phyloP scores from a whole-genome alignment of 805 yeast genomes.

The Ogataea populi-albae region DNA sequence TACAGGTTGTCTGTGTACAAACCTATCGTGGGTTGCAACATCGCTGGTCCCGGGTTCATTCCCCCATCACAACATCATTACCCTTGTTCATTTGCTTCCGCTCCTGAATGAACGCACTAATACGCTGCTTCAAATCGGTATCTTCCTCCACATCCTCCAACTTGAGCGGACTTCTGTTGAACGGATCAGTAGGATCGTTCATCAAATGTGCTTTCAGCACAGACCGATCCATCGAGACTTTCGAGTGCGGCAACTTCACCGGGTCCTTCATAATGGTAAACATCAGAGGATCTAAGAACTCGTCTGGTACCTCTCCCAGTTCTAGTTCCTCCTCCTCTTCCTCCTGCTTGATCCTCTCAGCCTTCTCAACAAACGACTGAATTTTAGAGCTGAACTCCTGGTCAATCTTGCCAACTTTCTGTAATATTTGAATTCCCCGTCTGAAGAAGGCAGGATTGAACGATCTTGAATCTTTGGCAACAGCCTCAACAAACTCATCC shows the following conservation, averaged over 20 bases:
- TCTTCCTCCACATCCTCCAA: conserved; percentile 86
- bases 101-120: conserved; percentile 52
- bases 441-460: conserved; percentile 63
- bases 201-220: conserved; percentile 91
- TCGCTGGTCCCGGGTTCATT: too few relatives aligned
- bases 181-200: conserved; percentile 96
- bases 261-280: conserved; percentile 95
- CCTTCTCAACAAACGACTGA: conserved; percentile 57
- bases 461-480: conserved; percentile 90
- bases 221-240: conserved; percentile 79
- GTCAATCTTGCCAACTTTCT: conserved; percentile 50
- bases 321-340: conserved; percentile 85
- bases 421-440: conserved; percentile 67
- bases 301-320: conserved; percentile 93
- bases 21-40: too few relatives aligned
- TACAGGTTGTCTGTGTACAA: too few relatives aligned
- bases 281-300: conserved; percentile 95
- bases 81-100: conserved; percentile 33
- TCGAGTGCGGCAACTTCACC: conserved; percentile 86
- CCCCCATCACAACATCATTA: conserved; percentile 20
- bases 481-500: conserved; percentile 68
- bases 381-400: conserved; percentile 50
- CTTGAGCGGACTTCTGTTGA: conserved; percentile 87
- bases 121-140: conserved; percentile 60
- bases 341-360: conserved; percentile 53